Evolutionary conservation across 768 basidiomycete genomes (phyloP).

Genomic region (Suillus bovinus): DNA sequence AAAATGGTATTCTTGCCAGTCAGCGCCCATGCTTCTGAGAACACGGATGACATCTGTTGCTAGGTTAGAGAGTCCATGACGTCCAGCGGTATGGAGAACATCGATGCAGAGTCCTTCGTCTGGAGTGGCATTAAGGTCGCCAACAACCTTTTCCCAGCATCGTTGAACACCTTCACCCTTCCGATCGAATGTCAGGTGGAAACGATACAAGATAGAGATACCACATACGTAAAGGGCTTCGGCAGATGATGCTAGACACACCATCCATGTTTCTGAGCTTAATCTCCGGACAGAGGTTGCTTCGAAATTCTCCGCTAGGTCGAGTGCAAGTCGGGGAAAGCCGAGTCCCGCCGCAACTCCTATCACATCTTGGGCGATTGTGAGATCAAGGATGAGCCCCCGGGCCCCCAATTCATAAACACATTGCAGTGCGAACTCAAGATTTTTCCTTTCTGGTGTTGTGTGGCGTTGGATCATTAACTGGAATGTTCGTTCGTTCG

Average conservation of each 20-base stretch:
- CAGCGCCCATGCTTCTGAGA: slow-evolving; percentile 48
- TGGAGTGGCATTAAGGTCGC: slow-evolving; percentile 52
- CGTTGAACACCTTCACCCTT: slow-evolving; percentile 67
- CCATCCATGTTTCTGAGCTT: slow-evolving; percentile 58
- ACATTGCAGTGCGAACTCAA: slow-evolving; percentile 66
- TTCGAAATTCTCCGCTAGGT: slow-evolving; percentile 67
- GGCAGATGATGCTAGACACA: slow-evolving; percentile 65
- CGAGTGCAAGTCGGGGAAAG: slow-evolving; percentile 67
- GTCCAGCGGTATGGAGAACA: slow-evolving; percentile 72
- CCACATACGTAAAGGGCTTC: slow-evolving; percentile 65
- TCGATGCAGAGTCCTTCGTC: slow-evolving; percentile 75
- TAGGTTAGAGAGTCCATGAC: slow-evolving; percentile 69
- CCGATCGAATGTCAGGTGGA: slow-evolving; percentile 6
- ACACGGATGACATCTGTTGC: slow-evolving; percentile 64
- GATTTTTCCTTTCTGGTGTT: slow-evolving; percentile 38
- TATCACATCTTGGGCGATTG: slow-evolving; percentile 53
- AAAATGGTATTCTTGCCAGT: slow-evolving; percentile 71
- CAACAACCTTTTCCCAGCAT: slow-evolving; percentile 63
- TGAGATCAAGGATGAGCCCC: slow-evolving; percentile 50
- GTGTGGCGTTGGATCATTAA: slow-evolving; percentile 51
- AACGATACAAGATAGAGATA: slow-evolving; percentile 5
- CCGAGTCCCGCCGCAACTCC: slow-evolving; percentile 51
- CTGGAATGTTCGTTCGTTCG: slow-evolving; percentile 55
- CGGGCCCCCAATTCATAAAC: slow-evolving; percentile 57
- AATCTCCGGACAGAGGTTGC: slow-evolving; percentile 51